phyloP scores from a whole-genome alignment of 805 yeast genomes.

The Zygosaccharomyces siamensis region DNA sequence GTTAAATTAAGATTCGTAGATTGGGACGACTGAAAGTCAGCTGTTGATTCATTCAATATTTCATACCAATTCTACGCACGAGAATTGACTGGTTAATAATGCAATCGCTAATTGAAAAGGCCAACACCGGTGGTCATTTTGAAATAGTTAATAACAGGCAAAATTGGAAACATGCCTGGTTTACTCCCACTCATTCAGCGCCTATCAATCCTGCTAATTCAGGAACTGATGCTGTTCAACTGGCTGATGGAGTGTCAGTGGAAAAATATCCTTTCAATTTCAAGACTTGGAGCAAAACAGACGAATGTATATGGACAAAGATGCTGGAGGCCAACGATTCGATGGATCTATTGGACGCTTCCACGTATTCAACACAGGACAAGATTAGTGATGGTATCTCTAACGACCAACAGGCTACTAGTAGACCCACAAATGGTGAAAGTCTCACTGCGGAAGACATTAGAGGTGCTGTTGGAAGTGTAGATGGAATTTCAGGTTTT shows the following conservation, averaged over 20 bases:
- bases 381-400: slow-evolving; percentile 5
- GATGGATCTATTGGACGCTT: slow-evolving; percentile 11
- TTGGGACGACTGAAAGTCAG: background rate
- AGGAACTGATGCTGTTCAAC: slow-evolving; percentile 8
- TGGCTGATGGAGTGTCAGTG: slow-evolving; percentile 9
- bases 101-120: slow-evolving; percentile 25
- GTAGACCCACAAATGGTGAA: slow-evolving; percentile 22
- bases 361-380: slow-evolving; percentile 5
- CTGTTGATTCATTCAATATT: background rate
- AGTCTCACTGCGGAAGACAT: slow-evolving; percentile 44
- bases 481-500: slow-evolving; percentile 45
- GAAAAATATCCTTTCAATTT: slow-evolving; percentile 23
- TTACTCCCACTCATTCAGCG: slow-evolving; percentile 20
- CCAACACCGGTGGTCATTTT: slow-evolving; percentile 21
- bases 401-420: background rate
- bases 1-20: background rate
- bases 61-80: background rate
- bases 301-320: slow-evolving; percentile 8
- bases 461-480: slow-evolving; percentile 50
- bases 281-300: slow-evolving; percentile 25
- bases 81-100: background rate
- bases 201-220: slow-evolving; percentile 6
- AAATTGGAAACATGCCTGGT: slow-evolving; percentile 35
- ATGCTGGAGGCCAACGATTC: slow-evolving; percentile 4
- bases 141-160: slow-evolving; percentile 14